Evolutionary conservation across 1,139 yeast species (phyloP), one percentile per base, ranked within the genome.

Genomic region (Saccharomyces pastorianus): DNA sequence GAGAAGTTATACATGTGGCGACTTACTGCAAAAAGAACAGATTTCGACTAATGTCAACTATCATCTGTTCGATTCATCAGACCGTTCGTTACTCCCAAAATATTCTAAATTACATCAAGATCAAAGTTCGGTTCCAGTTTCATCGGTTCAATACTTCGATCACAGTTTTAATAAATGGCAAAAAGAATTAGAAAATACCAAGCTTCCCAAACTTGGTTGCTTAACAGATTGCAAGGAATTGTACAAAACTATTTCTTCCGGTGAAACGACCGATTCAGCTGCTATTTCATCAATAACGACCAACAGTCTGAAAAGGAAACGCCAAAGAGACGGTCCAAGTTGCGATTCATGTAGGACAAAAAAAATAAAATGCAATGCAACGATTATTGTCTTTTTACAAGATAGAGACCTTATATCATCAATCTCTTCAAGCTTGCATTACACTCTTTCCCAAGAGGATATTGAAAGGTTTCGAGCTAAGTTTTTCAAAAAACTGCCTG

Each of bases 361-460:
- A 57, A 85, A 85, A 68, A 86, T 84, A 56, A 85, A 84, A 68
- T 85, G 93, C 69, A 83, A 85, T 64, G 88, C 91, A 1, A 83
- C 79, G 60, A 81, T 84, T 11, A 69, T 60, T 54, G 70, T 68
- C 4, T 29, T 70, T 11, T 51, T 54, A 28, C 66, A 65, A 52
- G 63, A 63, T 48, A 59, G 59, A 23, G 20, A 55, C 13, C 54
- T 66, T 9, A 54, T 62, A 8, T 52, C 55, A 14, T 52, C 56
- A 8, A 48, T 62, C 14, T 58, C 62, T 6, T 50, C 57, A 11
- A 57, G 52, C 20, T 53, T 64, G 44, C 61, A 58, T 49, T 58
- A 61, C 28, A 53, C 58, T 28, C 51, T 64, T 20, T 51, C 55
- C 5, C 49, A 51, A 7, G 56, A 53, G 13, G 65, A 62, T 29